Evolutionary conservation across 345 rosid species (phyloP).

Genomic region (Heritiera fomes): DNA sequence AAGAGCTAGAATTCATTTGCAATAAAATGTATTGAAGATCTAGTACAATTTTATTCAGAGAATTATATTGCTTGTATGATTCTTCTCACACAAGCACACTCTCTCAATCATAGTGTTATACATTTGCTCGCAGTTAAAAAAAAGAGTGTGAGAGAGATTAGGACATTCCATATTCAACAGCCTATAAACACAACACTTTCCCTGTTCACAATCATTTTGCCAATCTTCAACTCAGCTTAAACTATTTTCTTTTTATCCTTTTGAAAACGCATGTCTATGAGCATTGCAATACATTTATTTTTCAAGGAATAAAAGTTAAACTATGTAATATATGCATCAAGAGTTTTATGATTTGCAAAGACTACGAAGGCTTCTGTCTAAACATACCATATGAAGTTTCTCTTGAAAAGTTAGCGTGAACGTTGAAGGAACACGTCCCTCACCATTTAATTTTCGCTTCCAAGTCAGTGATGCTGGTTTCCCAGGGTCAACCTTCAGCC

Average conservation of each 20-base stretch:
- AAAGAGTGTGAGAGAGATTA: neutral
- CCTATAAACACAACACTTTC: neutral
- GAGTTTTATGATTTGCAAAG: neutral
- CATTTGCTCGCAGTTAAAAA: neutral
- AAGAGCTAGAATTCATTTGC: neutral
- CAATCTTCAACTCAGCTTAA: neutral
- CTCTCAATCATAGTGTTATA: neutral
- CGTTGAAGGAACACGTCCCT: constrained; percentile 33
- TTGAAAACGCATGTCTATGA: neutral
- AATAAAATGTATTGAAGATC: neutral
- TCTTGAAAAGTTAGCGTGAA: constrained; percentile 56
- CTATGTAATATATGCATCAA: neutral
- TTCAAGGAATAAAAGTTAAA: constrained; percentile 1
- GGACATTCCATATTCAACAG: neutral
- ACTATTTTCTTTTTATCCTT: neutral
- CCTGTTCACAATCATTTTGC: neutral
- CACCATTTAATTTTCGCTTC: constrained; percentile 54
- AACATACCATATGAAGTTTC: constrained; percentile 58
- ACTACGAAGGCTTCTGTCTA: neutral
- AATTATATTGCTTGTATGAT: neutral
- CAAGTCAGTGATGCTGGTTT: constrained; percentile 63
- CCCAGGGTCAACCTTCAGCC: constrained; percentile 52
- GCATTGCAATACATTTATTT: neutral
- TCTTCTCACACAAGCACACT: neutral
- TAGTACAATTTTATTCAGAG: neutral